Evolutionary conservation across 495 filamentous ascomycete genomes (phyloP), one percentile per base, ranked within the genome.

Genomic region (Staphylotrichum tortipilum): DNA sequence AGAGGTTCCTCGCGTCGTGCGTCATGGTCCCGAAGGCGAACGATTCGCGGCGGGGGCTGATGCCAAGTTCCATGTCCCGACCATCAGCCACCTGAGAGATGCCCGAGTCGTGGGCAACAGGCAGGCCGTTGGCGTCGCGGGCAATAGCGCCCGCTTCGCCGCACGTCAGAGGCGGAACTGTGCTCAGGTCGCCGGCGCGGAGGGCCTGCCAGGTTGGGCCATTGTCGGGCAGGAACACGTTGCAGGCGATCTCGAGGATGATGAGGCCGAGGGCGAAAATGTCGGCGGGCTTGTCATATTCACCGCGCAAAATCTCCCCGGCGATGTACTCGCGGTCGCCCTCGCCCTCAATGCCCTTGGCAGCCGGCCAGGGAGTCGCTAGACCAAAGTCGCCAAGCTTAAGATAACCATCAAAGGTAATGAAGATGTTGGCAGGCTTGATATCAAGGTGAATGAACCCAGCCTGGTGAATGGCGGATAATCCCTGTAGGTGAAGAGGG

Each of bases 321-420:
- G 85, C 89, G 58, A 98, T 89, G 61, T 98, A 98, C 60, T 92
- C 87, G 38, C 92, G 86, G 59, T 98, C 92, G 15, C 92, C 92
- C 68, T 98, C 92, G 26, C 85, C 81, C 47, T 98, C 92, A 31
- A 94, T 82, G 21, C 80, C 80, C 21, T 77, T 68, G 43, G 82
- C 75, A 7, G 82, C 85, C 2, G 91, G 89, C 81, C 84, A 88
- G 14, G 68, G 56, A n/a, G 81, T 79, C 35, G 92, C 89, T 77
- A 97, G 81, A 34, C 92, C 92, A 64, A 98, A 98, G 68, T 98
- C 92, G 37, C 81, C 91, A 58, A 98, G 94, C 67, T 97, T 98
- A 34, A 98, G 70, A 18, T 84, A 80, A 22, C 92, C 94, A 64
- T 95, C 89, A 63, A 86, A 90, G 8, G 85, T 84, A 48, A 98